These are phyloP conservation scores for Rutstroemia sp. DNA, from an alignment of 2,329 filamentous ascomycete species.

Conservation along the genomic window DNA sequence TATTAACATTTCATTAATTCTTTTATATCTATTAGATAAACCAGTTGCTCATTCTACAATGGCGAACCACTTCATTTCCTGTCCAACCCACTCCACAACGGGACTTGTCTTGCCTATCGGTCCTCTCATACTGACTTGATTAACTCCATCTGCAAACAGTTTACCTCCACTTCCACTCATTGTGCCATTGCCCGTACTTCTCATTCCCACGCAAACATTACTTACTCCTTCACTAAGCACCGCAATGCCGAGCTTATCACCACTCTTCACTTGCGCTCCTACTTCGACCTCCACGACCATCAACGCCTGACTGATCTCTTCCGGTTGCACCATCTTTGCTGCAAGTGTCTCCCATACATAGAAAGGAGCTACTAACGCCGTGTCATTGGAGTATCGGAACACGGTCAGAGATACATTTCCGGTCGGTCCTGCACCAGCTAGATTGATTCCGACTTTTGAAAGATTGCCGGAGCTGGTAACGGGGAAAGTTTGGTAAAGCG, in stretches of 20 bases:
- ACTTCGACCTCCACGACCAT: conserved; percentile 11
- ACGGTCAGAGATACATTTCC: conserved; percentile 14
- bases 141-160: conserved; percentile 17
- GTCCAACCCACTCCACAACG: neutral
- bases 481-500: conserved; percentile 20
- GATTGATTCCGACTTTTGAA: conserved; percentile 14
- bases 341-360: conserved; percentile 21
- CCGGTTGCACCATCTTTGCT: conserved; percentile 5
- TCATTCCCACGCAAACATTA: conserved; percentile 14
- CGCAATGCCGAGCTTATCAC: conserved; percentile 18
- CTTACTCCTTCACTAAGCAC: conserved; percentile 14
- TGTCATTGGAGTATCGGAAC: conserved; percentile 19
- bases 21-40: too few relatives aligned
- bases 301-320: conserved; percentile 7
- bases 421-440: conserved; percentile 14
- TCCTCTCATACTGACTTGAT: neutral
- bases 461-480: conserved; percentile 15
- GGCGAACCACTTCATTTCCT: conserved; percentile 1
- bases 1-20: too few relatives aligned
- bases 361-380: conserved; percentile 17
- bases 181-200: neutral
- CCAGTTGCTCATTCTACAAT: neutral
- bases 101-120: neutral
- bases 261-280: neutral
- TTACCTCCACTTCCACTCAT: conserved; percentile 1